Evolutionary conservation across 345 rosid genomes (phyloP).

Genomic region (Citrus inodora): DNA sequence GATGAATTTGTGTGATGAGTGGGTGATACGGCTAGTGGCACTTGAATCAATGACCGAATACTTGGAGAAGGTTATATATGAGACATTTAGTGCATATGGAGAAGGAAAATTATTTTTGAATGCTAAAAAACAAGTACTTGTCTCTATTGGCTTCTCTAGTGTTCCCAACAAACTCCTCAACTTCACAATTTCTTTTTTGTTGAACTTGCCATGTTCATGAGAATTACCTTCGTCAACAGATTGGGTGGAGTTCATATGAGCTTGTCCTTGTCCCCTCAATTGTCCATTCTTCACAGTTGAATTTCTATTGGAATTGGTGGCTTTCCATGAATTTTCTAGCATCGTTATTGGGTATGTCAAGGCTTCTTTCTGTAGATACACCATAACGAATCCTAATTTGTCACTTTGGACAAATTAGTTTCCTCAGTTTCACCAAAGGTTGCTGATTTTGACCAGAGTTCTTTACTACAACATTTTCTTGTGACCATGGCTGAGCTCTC

Average conservation of each 20-base stretch:
- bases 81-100: neutral
- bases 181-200: neutral
- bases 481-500: neutral
- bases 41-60: no score
- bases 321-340: neutral
- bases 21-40: neutral
- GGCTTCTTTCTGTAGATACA: neutral
- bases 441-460: neutral
- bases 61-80: no score
- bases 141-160: neutral
- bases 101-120: neutral
- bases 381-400: neutral
- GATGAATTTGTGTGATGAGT: neutral
- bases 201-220: no score
- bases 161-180: neutral
- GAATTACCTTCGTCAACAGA: neutral
- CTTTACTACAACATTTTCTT: neutral
- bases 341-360: rapidly evolving
- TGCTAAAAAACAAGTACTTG: neutral
- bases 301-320: no score
- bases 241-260: neutral
- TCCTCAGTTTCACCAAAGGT: neutral
- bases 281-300: no score
- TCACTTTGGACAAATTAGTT: neutral
- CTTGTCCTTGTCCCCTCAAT: neutral